Evolutionary conservation across 345 rosid genomes (phyloP).

Genomic region (Populus pruinosa): DNA sequence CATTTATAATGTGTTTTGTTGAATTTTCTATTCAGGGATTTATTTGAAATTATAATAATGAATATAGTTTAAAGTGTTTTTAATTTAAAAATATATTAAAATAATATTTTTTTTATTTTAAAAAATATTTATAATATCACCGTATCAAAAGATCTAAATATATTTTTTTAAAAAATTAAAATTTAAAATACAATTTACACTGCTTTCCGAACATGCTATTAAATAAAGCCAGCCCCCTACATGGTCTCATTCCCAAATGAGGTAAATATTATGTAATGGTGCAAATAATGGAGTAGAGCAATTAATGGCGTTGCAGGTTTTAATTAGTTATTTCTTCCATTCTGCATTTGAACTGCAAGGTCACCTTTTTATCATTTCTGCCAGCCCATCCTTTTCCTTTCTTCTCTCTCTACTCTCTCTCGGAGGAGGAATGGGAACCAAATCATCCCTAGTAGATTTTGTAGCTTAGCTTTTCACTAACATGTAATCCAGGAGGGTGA

Average conservation of each 20-base stretch:
- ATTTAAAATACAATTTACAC: too few relatives aligned
- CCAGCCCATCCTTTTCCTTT: neutral
- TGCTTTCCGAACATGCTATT: too few relatives aligned
- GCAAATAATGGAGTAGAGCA: neutral
- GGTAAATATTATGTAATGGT: slow-evolving; percentile 21
- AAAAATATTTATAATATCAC: too few relatives aligned
- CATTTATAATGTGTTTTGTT: too few relatives aligned
- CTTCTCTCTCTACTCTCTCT: neutral
- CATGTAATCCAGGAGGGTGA: slow-evolving; percentile 39
- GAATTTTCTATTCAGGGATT: too few relatives aligned
- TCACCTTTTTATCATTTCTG: slow-evolving; percentile 1
- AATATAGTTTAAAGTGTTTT: fast-evolving
- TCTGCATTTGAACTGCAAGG: neutral
- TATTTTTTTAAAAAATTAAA: too few relatives aligned
- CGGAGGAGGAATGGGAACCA: slow-evolving; percentile 32
- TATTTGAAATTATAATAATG: too few relatives aligned
- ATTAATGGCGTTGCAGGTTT: neutral
- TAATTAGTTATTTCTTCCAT: neutral
- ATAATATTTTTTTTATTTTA: too few relatives aligned
- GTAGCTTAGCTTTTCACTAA: slow-evolving; percentile 40
- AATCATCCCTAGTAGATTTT: slow-evolving; percentile 39
- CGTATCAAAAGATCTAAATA: too few relatives aligned
- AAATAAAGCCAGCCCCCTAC: neutral
- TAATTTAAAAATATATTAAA: too few relatives aligned
- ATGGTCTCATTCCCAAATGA: slow-evolving; percentile 9